A percentile compares a stretch with the other conserved stretches of the same genome.
Conservation (phyloP, 2,329 filamentous ascomycete genomes). For the Ophiostoma sp. region DNA sequence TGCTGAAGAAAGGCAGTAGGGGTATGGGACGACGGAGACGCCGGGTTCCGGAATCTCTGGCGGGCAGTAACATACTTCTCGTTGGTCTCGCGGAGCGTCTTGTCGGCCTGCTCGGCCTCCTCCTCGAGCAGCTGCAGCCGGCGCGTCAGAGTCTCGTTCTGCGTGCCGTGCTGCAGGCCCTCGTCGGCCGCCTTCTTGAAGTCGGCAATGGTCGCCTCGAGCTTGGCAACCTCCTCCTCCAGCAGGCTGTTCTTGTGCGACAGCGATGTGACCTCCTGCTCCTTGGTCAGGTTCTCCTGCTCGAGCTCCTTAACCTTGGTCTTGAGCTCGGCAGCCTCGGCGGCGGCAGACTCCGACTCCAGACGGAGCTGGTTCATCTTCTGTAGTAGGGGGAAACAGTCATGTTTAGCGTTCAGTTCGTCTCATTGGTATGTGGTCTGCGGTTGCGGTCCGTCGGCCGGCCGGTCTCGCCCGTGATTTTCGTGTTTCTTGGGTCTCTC, state of each 20-base stretch:
- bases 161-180: slow-evolving; percentile 76
- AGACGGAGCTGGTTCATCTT: slow-evolving; percentile 94
- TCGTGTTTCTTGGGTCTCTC: background rate
- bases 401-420: background rate
- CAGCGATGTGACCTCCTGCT: slow-evolving; percentile 96
- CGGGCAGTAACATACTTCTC: slow-evolving; percentile 77
- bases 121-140: slow-evolving; percentile 95
- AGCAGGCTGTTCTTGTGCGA: slow-evolving; percentile 93
- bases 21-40: background rate
- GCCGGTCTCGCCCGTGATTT: background rate
- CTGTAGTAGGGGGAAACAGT: slow-evolving; percentile 48
- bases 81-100: slow-evolving; percentile 93
- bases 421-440: background rate
- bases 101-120: slow-evolving; percentile 95
- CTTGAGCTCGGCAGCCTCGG: slow-evolving; percentile 85
- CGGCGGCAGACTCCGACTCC: slow-evolving; percentile 82
- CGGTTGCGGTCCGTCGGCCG: background rate
- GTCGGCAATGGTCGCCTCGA: slow-evolving; percentile 79
- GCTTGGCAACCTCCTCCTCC: slow-evolving; percentile 88
- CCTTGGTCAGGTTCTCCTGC: slow-evolving; percentile 90
- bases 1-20: slow-evolving; percentile 25
- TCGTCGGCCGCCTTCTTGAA: slow-evolving; percentile 84
- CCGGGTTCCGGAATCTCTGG: slow-evolving; percentile 5
- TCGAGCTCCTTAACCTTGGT: slow-evolving; percentile 84
- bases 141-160: slow-evolving; percentile 89